Conservation (phyloP, 1,139 yeast species). For the Entelexis paramagnoliae region DNA sequence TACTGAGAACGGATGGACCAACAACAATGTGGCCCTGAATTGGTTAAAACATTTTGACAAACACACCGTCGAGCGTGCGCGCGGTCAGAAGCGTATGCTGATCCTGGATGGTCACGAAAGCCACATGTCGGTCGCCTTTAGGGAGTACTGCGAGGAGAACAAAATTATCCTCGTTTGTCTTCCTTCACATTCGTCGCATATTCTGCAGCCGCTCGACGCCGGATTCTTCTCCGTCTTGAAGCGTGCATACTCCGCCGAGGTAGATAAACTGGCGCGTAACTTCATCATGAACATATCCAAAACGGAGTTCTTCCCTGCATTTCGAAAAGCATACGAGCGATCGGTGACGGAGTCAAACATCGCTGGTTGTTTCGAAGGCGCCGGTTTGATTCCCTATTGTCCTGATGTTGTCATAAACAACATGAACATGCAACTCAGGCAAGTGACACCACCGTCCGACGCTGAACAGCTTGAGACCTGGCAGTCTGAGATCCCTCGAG, state of each 20-base stretch:
- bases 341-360: too few species aligned
- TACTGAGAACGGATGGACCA: neutral
- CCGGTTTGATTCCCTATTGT: too few species aligned
- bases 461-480: too few species aligned
- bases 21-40: neutral
- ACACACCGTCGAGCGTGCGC: neutral
- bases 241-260: neutral
- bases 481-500: too few species aligned
- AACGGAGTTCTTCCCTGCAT: too few species aligned
- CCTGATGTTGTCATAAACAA: too few species aligned
- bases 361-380: too few species aligned
- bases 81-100: neutral
- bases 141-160: neutral
- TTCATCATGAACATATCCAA: too few species aligned
- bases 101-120: neutral
- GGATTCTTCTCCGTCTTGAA: neutral
- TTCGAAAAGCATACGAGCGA: too few species aligned
- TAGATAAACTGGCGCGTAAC: too few species aligned
- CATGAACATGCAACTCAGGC: too few species aligned
- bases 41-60: neutral
- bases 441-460: too few species aligned
- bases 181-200: neutral
- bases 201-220: neutral
- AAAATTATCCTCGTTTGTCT: neutral
- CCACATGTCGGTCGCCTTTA: neutral